Base-by-base conservation (phyloP, 1,139 yeast genomes). In the Pichia sp. region DNA sequence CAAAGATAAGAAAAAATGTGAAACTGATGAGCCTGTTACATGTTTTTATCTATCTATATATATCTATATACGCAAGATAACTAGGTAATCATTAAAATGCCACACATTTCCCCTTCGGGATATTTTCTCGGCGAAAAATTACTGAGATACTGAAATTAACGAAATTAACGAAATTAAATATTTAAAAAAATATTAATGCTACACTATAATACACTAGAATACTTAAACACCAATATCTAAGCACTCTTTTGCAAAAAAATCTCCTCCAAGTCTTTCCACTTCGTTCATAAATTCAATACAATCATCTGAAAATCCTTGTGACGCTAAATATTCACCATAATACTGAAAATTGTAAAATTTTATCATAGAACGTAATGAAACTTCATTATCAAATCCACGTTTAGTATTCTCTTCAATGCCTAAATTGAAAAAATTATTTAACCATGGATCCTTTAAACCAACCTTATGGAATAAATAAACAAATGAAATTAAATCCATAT, bases 401-500 rank as follows among this genome's bases (percentile, higher is more conserved):
- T 78, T 81, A 49, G 87, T 71, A 40, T 87, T 82, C 29, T 87
- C 74, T 57, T 87, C 96, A 30, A 59, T 46, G 43, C 56, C 55
- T 25, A 55, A 50, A 33, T 57, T 55, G 33, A 60, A 55, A 39
- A 56, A 51, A 0, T 96, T 95, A 46, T 89, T 82, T 28, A 92
- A 71, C 98, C 98, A 92, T 56, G 81, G 83, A 58, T 90, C 97
- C 49, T 82, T 76, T 42, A 92, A 66, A 20, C 80, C 77, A 30
- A 90, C 68, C 52, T 80, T 76, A 55, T 89, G 76, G 57, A 87
- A 82, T 39, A 92, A 65, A 58, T 86, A 92, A 2, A 92, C 89
- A 50, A 86, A 81, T 0, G 97, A 87, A 7, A 94, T 87, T 46
- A 92, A 68, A 55, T 89, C 96, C 97, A 94, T 92, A 60, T 92